A percentile compares a stretch with the other conserved stretches of the same genome.
Conservation (phyloP, 345 rosid species). For the Noccaea bulbosa region DNA sequence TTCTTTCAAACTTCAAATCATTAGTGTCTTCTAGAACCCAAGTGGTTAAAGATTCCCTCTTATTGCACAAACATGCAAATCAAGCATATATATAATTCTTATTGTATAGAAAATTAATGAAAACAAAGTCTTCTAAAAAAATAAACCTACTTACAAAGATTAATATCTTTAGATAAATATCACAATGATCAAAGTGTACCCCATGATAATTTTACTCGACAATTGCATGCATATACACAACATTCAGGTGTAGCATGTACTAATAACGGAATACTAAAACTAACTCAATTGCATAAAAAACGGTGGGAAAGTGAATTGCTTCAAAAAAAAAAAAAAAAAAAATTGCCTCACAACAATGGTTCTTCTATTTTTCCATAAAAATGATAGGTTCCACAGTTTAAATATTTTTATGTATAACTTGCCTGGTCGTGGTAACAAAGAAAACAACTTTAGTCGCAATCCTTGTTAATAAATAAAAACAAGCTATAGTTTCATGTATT, state of each 20-base stretch:
- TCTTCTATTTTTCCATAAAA: slow-evolving; percentile 6
- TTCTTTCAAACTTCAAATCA: slow-evolving; percentile 48
- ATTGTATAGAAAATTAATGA: not conserved
- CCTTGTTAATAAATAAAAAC: slow-evolving; percentile 8
- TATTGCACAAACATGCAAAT: slow-evolving; percentile 29
- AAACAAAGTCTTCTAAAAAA: not conserved
- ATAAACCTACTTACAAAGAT: not conserved
- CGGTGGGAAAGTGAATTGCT: not conserved
- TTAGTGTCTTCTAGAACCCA: slow-evolving; percentile 46
- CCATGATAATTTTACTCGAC: not conserved
- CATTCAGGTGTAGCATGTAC: not conserved
- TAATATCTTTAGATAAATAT: slow-evolving; percentile 1
- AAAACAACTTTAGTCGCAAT: slow-evolving; percentile 17
- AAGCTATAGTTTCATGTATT: slow-evolving; percentile 11
- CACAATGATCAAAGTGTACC: slow-evolving; percentile 3
- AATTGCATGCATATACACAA: not conserved
- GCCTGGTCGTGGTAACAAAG: slow-evolving; percentile 22
- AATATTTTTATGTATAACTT: slow-evolving; percentile 10
- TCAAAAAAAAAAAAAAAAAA: too few species aligned
- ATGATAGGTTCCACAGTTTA: slow-evolving; percentile 23
- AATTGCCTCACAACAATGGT: slow-evolving; percentile 7
- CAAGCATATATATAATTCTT: slow-evolving; percentile 25
- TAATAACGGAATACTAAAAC: not conserved
- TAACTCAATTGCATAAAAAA: not conserved
- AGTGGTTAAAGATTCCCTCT: slow-evolving; percentile 42